Conservation (phyloP, 441 rosid species). For the Pelargonium cotyledonis region DNA sequence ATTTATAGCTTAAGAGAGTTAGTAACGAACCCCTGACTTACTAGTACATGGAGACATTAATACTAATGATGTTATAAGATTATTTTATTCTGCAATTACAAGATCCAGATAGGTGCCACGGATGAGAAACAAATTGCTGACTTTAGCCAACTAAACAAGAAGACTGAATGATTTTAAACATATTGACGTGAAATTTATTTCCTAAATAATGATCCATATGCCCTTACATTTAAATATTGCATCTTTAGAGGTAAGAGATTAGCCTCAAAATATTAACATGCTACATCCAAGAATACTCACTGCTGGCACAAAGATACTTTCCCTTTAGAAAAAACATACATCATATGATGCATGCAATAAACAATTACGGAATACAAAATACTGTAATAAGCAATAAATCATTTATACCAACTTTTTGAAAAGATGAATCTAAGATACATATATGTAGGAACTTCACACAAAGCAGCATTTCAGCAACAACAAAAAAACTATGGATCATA, state of each 20-base stretch:
- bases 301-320: background rate
- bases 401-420: background rate
- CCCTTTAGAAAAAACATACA: background rate
- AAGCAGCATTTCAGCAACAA: background rate
- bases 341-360: background rate
- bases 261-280: background rate
- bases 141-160: background rate
- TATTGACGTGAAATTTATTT: background rate
- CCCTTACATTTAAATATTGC: background rate
- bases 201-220: conserved; percentile 2
- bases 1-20: conserved; percentile 12
- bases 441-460: background rate
- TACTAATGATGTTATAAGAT: background rate
- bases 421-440: background rate
- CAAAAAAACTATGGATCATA: background rate
- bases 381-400: background rate
- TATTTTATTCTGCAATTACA: background rate
- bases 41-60: background rate
- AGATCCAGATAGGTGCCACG: background rate
- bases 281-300: too few species aligned
- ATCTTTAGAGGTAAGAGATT: background rate
- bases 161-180: background rate
- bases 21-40: conserved; percentile 12
- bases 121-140: background rate
- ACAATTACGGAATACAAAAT: background rate